phyloP scores from a whole-genome alignment of 176 grass and related monocot genomes.

The Aechmea fasciata region DNA sequence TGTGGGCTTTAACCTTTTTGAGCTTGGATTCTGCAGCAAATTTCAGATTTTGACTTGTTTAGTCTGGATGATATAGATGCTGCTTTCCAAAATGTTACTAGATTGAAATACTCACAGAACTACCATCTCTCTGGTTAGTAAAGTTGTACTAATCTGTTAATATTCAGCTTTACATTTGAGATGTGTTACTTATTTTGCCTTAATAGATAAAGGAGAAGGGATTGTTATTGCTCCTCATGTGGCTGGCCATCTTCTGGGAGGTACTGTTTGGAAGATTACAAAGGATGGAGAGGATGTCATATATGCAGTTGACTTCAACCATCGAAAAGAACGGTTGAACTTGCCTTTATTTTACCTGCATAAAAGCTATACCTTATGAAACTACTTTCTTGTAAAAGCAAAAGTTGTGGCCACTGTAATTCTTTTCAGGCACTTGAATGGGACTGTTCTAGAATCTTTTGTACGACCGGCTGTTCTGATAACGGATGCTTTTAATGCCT shows the following conservation, averaged over 20 bases:
- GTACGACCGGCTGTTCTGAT: slow-evolving; percentile 94
- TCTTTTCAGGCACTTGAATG: slow-evolving; percentile 84
- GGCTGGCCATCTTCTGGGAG: slow-evolving; percentile 86
- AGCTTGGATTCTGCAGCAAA: slow-evolving; percentile 41
- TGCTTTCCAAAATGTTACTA: slow-evolving; percentile 73
- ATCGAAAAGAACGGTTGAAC: slow-evolving; percentile 69
- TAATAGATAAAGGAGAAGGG: slow-evolving; percentile 84
- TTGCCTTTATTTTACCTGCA: slow-evolving; percentile 1
- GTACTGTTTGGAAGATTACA: slow-evolving; percentile 96
- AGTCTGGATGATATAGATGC: slow-evolving; percentile 83
- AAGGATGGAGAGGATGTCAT: slow-evolving; percentile 92
- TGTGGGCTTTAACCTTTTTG: slow-evolving; percentile 17
- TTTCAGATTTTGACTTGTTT: slow-evolving; percentile 88
- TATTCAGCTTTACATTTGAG: slow-evolving; percentile 8
- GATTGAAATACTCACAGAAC: slow-evolving; percentile 88
- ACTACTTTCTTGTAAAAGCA: background rate
- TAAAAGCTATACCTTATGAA: background rate
- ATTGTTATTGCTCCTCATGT: slow-evolving; percentile 94
- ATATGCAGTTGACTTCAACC: slow-evolving; percentile 93
- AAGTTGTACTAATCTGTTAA: slow-evolving; percentile 12
- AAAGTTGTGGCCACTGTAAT: slow-evolving; percentile 11
- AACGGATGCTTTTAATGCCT: slow-evolving; percentile 88
- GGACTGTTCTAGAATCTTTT: slow-evolving; percentile 75
- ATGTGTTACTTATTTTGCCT: slow-evolving; percentile 1
- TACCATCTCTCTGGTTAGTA: slow-evolving; percentile 70